Base-by-base conservation (phyloP, 2,329 filamentous ascomycete species). In the Verticillium albo-atrum region DNA sequence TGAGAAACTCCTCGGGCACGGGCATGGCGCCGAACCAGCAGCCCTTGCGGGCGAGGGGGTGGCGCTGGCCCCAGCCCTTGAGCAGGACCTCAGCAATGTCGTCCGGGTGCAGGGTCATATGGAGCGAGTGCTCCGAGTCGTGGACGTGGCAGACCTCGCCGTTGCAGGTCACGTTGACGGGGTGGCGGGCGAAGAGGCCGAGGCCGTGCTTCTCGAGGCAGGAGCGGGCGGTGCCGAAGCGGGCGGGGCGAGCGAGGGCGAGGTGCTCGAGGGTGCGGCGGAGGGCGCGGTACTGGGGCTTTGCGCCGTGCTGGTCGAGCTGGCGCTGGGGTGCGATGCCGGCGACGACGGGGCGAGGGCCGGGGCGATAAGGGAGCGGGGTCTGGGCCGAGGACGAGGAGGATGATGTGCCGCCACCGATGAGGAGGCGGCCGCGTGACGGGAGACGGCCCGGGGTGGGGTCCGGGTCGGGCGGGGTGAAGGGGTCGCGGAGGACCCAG, bases 101-200 rank as follows among this genome's bases (percentile, higher is more conserved):
- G 50, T 88, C 83, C 0, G 91, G 90, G 68, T 95, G 91, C 57
- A 96, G 79, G 55, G 86, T 90, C 75, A 95, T 79, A 72, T 96
- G 92, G 81, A 95, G 79, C 3, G 86, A 89, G 62, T 89, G 84
- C 65, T 95, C 91, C 26, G 82, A 87, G 55, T 87, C 84, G 73
- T 96, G 92, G 12, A 91, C 85, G 71, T 96, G 92, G 67, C 86
- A 89, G 51, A 96, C 83, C 74, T 96, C 92, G n/a, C 91, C 91
- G 65, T 88, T 84, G 66, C 89, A 91, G 12, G 86, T 90, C 30
- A 84, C 82, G 68, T 89, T 89, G 63, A 89, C 78, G 0, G 88
- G 87, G 56, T 82, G 78, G 3, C 76, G 78, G 1, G 89, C 83
- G 72, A 94, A 95, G 0, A 96, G 80, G 0, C 88, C 91, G 6